phyloP scores from a whole-genome alignment of 257 asterid species.

The Solanum paucissectum region DNA sequence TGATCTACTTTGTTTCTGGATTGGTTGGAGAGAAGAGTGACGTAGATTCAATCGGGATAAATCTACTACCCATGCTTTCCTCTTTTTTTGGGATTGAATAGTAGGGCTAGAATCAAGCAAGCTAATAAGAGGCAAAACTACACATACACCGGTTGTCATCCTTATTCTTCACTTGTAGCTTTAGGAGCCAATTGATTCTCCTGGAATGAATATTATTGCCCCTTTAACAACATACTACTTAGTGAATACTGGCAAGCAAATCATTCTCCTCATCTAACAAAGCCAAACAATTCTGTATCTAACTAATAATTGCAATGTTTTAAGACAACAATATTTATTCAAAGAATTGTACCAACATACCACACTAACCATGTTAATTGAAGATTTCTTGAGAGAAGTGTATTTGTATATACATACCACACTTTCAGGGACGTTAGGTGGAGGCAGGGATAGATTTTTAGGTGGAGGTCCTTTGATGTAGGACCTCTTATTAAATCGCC shows the following conservation, averaged over 20 bases:
- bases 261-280: neutral
- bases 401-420: conserved; percentile 34
- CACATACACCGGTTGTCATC: neutral
- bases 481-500: conserved; percentile 58
- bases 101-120: neutral
- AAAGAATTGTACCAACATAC: neutral
- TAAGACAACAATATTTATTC: neutral
- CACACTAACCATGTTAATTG: neutral
- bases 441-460: conserved; percentile 53
- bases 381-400: neutral
- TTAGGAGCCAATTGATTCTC: neutral
- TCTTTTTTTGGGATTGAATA: neutral
- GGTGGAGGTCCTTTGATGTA: conserved; percentile 34
- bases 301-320: neutral
- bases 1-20: neutral
- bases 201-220: neutral
- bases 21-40: neutral
- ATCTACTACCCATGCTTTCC: neutral
- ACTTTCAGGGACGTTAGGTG: conserved; percentile 55
- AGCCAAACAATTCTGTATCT: neutral
- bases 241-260: neutral
- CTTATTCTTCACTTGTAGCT: neutral
- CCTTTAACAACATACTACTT: neutral
- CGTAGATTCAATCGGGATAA: neutral
- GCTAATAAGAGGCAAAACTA: neutral